Base-by-base conservation (phyloP, 331 rosid genomes). In the Quercus tomentella region DNA sequence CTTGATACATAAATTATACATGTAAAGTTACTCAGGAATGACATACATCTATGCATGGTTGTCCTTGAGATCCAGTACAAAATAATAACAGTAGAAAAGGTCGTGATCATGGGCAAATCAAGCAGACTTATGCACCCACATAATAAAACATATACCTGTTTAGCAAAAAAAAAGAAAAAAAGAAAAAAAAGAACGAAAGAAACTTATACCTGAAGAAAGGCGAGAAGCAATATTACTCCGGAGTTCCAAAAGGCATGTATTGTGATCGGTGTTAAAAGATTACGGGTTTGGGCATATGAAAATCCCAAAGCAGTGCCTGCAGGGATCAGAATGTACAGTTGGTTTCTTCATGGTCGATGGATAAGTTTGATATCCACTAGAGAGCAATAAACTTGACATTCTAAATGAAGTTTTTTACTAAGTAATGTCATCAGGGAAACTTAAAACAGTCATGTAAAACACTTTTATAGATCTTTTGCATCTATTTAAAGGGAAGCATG, bases 231-330 rank as follows among this genome's bases (percentile, higher is more conserved):
- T 81, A 92, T 93, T 28, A 95, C 97, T 81, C 97, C 97, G 0
- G 97, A 92, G 83, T 95, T 94, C 97, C 98, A 94, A 75, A 95
- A 78, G 2, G 97, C 95, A 82, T 95, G 98, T 77, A 95, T 90
- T 43, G 97, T 91, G 84, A 95, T 92, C 31, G 97, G 97, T 61
- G 97, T 92, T 51, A 92, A 84, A 80, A 95, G 97, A 85, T 95
- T 95, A 81, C 72, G 97, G 72, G 99, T 95, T 88, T 95, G 97
- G 89, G 99, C 94, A 57, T 93, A 95, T 5, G 99, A 93, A 79
- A 91, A 80, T 84, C 99, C 97, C 87, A 95, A 77, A 79, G 91
- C 97, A 89, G 87, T 33, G 26, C 97, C 99, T 95, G 76, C 70
- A 85, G 4, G 72, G 80, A 65, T 71, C 77, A 87, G 28, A 45